Base-by-base conservation (phyloP, 345 rosid species). In the Trapa bicornis region DNA sequence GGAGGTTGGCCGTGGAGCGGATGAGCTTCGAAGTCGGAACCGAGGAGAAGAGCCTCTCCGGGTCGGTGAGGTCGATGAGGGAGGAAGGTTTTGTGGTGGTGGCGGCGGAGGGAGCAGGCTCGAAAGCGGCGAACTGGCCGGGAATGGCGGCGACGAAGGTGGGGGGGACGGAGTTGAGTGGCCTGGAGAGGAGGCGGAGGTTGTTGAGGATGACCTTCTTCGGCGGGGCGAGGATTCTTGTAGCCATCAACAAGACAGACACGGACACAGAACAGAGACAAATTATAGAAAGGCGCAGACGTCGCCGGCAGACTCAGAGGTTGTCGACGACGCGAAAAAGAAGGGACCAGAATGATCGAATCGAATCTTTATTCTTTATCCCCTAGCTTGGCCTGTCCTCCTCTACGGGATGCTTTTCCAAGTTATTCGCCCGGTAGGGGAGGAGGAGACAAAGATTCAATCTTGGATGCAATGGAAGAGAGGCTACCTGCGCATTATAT, bases 1-100 rank as follows among this genome's bases (percentile, higher is more conserved):
- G 86, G 2, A 93, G 79, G 68, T 67, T 82, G 15, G 74, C 73
- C 15, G 80, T 73, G 3, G 96, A 78, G 8, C 83, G 93, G 17
- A 88, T 6, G n/a, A 89, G 85, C 69, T 81, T 85, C 16, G 72
- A 4, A 2, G 86, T 73, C 0, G 94, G 69, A 0, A 88, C 9
- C 13, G 76, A 65, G 9, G 80, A 32, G 71, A 88, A 93, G 3
- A 89, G 87, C 68, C 81, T 79, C 42, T 77, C 76, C 47, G 80
- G 85, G 39, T 88, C 85, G 29, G 72, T 37, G 6, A 89, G 75
- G 74, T 93, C 82, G 37, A 93, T 75, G 37, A 5, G 37, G 62
- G 62, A 2, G 66, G 67, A 4, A 6, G 58, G 7, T 70, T 38
- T 53, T 43, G 48, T 45, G 48, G 11, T 53, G 48, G 48, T 45